These are phyloP conservation scores for Inonotus obliquus DNA, from an alignment of 1,284 basidiomycete genomes.

Conservation along the genomic window DNA sequence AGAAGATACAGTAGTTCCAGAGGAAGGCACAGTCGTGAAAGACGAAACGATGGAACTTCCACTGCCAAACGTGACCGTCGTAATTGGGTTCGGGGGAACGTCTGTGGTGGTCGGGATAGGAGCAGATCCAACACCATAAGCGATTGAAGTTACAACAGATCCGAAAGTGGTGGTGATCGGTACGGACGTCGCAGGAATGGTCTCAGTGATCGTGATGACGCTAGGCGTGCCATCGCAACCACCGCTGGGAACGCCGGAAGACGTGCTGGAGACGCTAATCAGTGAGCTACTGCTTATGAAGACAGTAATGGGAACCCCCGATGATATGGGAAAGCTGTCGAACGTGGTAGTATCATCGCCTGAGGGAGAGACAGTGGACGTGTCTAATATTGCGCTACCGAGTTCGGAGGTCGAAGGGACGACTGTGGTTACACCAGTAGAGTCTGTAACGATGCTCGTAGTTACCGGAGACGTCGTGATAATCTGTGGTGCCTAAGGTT, in stretches of 20 bases:
- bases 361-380: background rate
- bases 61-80: background rate
- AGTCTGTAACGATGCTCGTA: no score
- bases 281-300: no score
- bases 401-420: background rate
- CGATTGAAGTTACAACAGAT: background rate
- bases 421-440: no score
- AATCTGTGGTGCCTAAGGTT: background rate
- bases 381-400: background rate
- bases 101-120: background rate
- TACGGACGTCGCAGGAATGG: background rate
- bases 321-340: background rate
- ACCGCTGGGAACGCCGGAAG: background rate
- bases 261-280: no score
- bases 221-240: background rate
- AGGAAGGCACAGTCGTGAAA: background rate
- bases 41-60: background rate
- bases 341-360: background rate
- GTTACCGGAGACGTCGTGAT: background rate
- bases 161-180: background rate
- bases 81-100: background rate
- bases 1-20: background rate
- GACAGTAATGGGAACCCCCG: background rate
- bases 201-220: background rate
- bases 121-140: background rate